Evolutionary conservation across 116 monocot genomes (phyloP), one percentile per base, ranked within the genome.

Genomic region (Dioscorea cayenensis): DNA sequence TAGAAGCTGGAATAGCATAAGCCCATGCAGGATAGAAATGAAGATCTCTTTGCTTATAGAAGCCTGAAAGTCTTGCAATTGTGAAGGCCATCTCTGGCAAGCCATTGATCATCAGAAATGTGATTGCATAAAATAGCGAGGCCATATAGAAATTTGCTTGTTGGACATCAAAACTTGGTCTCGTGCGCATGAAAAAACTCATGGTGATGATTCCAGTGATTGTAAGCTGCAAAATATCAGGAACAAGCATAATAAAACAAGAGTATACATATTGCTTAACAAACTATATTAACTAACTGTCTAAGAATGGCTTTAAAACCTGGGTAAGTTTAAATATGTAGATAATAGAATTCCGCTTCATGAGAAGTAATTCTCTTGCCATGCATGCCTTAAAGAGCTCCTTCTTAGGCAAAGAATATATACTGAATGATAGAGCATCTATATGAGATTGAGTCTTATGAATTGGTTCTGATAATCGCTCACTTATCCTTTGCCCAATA

Each of bases 1-100:
- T 71, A 67, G 69, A 67, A 68, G 77, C 60, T 62, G 87, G 84
- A 70, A 91, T 72, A 63, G 91, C 62, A 79, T 87, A 91, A 74
- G 91, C 85, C 87, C 91, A 91, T n/a, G 87, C 85, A 43, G 91
- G 87, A 70, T 91, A 91, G 64, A 91, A 85, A 74, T 84, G 76
- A 21, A 76, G 71, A 75, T 91, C 85, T 58, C 91, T 80, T 72
- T 91, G 91, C 64, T 80, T 85, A 50, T 82, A 91, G 58, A 87
- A 91, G 52, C 78, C 81, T 43, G 83, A 80, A 36, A 91, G 87
- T 71, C 91, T 77, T 35, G 78, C 69, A 69, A 80, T 72, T 48
- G 84, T 77, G 80, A 91, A 76, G 5, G 80, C 68, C 60, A 91
- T 25, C 48, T 91, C 91, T 36, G 91, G 85, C 27, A 83, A 68